A percentile compares a stretch with the other conserved stretches of the same genome.
phyloP scores from a whole-genome alignment of 371 early-diverging fungal species.

The Chytridiales sp. region DNA sequence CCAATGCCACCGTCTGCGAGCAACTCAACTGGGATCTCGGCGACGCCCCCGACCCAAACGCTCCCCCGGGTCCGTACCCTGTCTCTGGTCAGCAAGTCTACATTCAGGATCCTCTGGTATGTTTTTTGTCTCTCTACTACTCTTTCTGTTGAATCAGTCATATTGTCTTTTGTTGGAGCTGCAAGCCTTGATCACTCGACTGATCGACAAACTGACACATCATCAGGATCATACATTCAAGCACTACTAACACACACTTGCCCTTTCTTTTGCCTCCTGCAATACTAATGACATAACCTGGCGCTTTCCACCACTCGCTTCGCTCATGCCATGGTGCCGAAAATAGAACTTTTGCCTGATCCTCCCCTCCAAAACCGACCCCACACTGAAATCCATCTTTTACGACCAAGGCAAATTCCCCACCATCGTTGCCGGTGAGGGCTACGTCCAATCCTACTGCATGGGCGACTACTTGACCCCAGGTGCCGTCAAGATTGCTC shows the following conservation, averaged over 20 bases:
- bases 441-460: conserved; percentile 27
- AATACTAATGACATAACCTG: too few relatives aligned
- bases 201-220: too few relatives aligned
- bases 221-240: too few relatives aligned
- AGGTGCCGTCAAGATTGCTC: conserved; percentile 9
- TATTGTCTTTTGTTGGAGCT: too few relatives aligned
- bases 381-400: conserved; percentile 7
- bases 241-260: too few relatives aligned
- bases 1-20: conserved; percentile 2
- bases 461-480: conserved; percentile 25
- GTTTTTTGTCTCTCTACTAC: too few relatives aligned
- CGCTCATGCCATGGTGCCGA: too few relatives aligned
- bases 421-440: conserved; percentile 31
- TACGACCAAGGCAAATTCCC: conserved; percentile 11
- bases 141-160: too few relatives aligned
- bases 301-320: too few relatives aligned
- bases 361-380: conserved; percentile 7
- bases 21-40: conserved; percentile 11
- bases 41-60: conserved; percentile 6
- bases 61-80: conserved; percentile 6
- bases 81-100: conserved; percentile 21
- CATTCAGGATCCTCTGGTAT: too few relatives aligned
- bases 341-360: conserved; percentile 2
- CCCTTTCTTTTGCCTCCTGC: too few relatives aligned
- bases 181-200: too few relatives aligned